These are phyloP conservation scores for Coleophoma eucalyptorum DNA, from an alignment of 2,329 filamentous ascomycete species.

Conservation along the genomic window DNA sequence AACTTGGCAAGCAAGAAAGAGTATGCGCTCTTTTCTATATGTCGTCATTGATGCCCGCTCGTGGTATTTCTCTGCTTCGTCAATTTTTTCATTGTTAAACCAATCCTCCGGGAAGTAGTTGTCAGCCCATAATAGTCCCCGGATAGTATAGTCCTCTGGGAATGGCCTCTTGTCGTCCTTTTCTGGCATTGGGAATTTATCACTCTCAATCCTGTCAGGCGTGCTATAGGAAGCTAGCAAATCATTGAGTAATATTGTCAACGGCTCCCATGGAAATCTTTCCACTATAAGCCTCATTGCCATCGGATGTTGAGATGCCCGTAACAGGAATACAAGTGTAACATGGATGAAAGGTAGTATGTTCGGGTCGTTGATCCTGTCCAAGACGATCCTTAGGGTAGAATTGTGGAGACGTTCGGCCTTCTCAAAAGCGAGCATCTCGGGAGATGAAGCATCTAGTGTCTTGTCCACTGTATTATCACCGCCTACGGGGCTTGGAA, in stretches of 20 bases:
- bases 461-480: slow-evolving; percentile 9
- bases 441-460: neutral
- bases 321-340: slow-evolving; percentile 20
- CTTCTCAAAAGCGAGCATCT: slow-evolving; percentile 10
- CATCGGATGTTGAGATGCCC: slow-evolving; percentile 13
- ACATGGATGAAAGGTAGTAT: slow-evolving; percentile 24
- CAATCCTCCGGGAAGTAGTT: slow-evolving; percentile 20
- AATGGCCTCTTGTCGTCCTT: slow-evolving; percentile 20
- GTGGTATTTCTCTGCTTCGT: slow-evolving; percentile 19
- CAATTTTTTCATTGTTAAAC: slow-evolving; percentile 22
- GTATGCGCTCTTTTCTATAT: slow-evolving; percentile 16
- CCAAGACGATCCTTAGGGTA: slow-evolving; percentile 17
- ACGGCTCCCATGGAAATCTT: slow-evolving; percentile 20
- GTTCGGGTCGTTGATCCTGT: slow-evolving; percentile 22
- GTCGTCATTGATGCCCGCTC: slow-evolving; percentile 16
- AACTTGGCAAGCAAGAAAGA: slow-evolving; percentile 18
- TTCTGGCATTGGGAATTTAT: slow-evolving; percentile 16
- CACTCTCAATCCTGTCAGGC: slow-evolving; percentile 10
- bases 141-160: slow-evolving; percentile 24
- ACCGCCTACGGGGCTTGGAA: slow-evolving; percentile 1
- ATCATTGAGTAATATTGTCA: slow-evolving; percentile 20
- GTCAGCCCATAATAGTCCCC: slow-evolving; percentile 20
- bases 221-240: slow-evolving; percentile 9
- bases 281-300: slow-evolving; percentile 14
- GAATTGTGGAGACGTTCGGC: slow-evolving; percentile 16